Base-by-base conservation (phyloP, 441 rosid species). In the Populus hybrid region DNA sequence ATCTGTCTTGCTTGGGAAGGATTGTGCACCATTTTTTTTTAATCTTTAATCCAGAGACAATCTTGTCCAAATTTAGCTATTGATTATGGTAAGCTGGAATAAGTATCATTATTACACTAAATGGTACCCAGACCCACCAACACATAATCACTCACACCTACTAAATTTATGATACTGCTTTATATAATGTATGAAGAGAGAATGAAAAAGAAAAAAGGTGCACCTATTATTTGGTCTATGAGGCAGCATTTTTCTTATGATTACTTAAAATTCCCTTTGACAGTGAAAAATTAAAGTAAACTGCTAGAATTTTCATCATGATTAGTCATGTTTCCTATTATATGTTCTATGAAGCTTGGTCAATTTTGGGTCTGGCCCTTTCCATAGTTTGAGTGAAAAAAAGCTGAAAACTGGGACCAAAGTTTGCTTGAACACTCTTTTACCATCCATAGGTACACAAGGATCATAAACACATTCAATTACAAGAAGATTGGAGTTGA, bases 81-180 rank as follows among this genome's bases (percentile, higher is more conserved):
- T 57, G 63, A 57, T 57, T 7, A 7, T 18, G 23, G 63, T n/a
- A 57, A 57, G 63, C 63, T 57, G 23, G 63, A 57, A 57, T 28
- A 23, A 67, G 73, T 35, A 73, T 9, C 36, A 59, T 59, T 18
- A 69, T 23, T 59, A 23, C 18, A 10, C 59, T 57, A 53, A 75
- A 18, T 64, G 64, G 75, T 34, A 66, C 30, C 67, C 59, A 53
- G 19, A 53, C 72, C 76, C 72, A 78, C 67, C 24, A 2, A 0
- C 35, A 23, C 72, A 57, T 72, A 65, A 73, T 73, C 73, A 12
- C 42, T 36, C 36, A 11, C 72, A 67, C 71, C 57, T 57, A 70
- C 11, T 61, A 68, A 63, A 69, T 28, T 38, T 67, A 59, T 7
- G 59, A 69, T 34, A 36, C 61, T 74, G 32, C 30, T 19, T 7